A percentile compares a stretch with the other conserved stretches of the same genome.
phyloP scores from a whole-genome alignment of 495 filamentous ascomycete species.

The Penicillium herquei region DNA sequence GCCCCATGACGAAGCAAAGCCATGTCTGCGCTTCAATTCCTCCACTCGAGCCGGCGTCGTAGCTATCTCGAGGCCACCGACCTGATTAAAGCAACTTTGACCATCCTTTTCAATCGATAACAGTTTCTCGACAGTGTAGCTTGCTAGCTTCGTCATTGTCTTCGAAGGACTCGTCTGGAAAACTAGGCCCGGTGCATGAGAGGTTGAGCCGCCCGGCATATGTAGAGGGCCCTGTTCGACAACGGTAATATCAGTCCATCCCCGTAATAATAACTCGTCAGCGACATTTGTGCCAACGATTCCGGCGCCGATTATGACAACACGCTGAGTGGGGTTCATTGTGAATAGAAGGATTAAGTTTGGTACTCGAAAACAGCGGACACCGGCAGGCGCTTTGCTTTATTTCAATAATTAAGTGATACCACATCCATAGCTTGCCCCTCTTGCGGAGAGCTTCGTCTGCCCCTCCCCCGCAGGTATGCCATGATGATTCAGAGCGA shows the following conservation, averaged over 20 bases:
- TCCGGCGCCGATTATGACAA: slow-evolving; percentile 54
- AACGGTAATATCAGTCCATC: slow-evolving; percentile 53
- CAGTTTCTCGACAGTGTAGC: slow-evolving; percentile 50
- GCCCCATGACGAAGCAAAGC: slow-evolving; percentile 48
- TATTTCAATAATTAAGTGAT: slow-evolving; percentile 2
- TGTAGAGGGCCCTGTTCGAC: slow-evolving; percentile 51
- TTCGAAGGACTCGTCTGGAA: slow-evolving; percentile 51
- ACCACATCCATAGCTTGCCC: neutral
- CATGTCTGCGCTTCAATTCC: slow-evolving; percentile 52
- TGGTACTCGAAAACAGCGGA: slow-evolving; percentile 8
- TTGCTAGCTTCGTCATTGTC: slow-evolving; percentile 48
- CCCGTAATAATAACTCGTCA: slow-evolving; percentile 50
- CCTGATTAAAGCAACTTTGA: slow-evolving; percentile 48
- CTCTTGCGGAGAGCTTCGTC: slow-evolving; percentile 12
- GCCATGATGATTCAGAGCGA: slow-evolving; percentile 12
- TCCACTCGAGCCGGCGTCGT: slow-evolving; percentile 48
- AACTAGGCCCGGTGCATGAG: slow-evolving; percentile 52
- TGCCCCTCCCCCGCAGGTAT: slow-evolving; percentile 16
- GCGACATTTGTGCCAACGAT: slow-evolving; percentile 54
- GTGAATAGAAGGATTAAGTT: slow-evolving; percentile 2
- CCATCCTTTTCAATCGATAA: slow-evolving; percentile 40
- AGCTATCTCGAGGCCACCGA: slow-evolving; percentile 51
- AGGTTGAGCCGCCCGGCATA: slow-evolving; percentile 53
- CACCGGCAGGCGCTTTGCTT: neutral
- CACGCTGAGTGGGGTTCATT: slow-evolving; percentile 28